phyloP scores from a whole-genome alignment of 1,139 yeast species.

The Scheffersomyces segobiensis region DNA sequence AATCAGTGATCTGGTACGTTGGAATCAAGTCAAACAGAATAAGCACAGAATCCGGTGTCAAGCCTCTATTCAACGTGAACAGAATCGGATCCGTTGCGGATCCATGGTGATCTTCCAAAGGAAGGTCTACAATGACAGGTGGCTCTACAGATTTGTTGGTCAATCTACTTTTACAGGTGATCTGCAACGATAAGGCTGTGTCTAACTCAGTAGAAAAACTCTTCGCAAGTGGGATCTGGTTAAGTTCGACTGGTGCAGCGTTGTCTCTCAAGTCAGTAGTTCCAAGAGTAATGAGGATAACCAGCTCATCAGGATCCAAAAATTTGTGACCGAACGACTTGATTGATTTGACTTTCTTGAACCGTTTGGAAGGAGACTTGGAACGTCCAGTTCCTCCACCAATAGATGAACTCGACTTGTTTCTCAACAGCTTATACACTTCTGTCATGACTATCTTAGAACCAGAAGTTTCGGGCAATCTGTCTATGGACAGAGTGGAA shows the following conservation, averaged over 20 bases:
- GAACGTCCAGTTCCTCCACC: conserved; percentile 17
- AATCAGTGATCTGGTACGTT: conserved; percentile 59
- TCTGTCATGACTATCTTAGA: conserved; percentile 36
- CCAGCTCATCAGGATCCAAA: conserved; percentile 60
- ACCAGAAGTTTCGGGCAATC: conserved; percentile 33
- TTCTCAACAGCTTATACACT: conserved; percentile 43
- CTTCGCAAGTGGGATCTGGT: conserved; percentile 71
- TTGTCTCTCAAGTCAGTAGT: conserved; percentile 74
- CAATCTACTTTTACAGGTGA: conserved; percentile 51
- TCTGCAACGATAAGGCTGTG: conserved; percentile 78
- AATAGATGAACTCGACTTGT: conserved; percentile 20
- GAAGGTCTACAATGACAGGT: conserved; percentile 75
- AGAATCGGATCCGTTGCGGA: conserved; percentile 80
- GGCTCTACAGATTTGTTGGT: conserved; percentile 55
- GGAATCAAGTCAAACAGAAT: conserved; percentile 88
- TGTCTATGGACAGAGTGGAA: conserved; percentile 33
- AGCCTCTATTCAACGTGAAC: conserved; percentile 59
- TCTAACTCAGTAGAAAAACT: conserved; percentile 82
- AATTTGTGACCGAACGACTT: conserved; percentile 88
- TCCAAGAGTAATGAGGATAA: conserved; percentile 80
- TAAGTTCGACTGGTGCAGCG: conserved; percentile 65
- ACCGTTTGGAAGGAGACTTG: conserved; percentile 26
- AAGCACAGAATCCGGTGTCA: conserved; percentile 54
- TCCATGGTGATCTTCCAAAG: conserved; percentile 77
- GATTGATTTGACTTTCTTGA: conserved; percentile 47